Conservation (phyloP, 2,329 filamentous ascomycete species). For the Penicillium sp. region DNA sequence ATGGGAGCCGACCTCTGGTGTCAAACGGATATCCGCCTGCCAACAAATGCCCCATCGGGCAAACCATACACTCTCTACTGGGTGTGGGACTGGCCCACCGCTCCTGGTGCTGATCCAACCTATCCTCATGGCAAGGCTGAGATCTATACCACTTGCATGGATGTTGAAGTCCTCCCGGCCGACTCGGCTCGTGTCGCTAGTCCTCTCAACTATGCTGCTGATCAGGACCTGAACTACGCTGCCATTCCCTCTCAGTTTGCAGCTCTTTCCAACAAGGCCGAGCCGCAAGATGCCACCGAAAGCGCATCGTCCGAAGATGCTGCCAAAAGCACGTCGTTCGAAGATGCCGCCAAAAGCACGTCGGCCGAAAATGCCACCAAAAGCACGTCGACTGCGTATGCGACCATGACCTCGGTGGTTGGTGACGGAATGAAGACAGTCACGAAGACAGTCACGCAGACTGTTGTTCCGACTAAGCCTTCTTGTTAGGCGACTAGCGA, state of each 20-base stretch:
- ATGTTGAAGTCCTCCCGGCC: conserved; percentile 39
- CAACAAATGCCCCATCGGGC: conserved; percentile 56
- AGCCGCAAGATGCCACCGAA: background rate
- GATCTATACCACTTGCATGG: conserved; percentile 48
- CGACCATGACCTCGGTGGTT: no score
- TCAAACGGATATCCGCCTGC: conserved; percentile 74
- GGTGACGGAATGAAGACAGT: no score
- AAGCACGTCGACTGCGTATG: no score
- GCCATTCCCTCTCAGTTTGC: conserved; percentile 37
- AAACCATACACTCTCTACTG: conserved; percentile 79
- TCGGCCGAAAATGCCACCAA: conserved; percentile 1
- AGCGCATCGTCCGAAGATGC: conserved; percentile 2
- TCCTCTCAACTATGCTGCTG: conserved; percentile 23
- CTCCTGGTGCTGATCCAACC: conserved; percentile 30
- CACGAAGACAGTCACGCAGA: no score
- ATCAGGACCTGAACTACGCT: conserved; percentile 36
- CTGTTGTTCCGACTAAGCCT: no score
- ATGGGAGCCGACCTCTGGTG: conserved; percentile 64
- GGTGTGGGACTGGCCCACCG: conserved; percentile 89
- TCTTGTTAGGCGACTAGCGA: no score
- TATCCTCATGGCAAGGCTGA: conserved; percentile 42
- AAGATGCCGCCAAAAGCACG: background rate
- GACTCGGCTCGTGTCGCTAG: conserved; percentile 11
- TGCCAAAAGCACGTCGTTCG: no score
- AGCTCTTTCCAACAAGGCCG: conserved; percentile 20